Percentiles rank a stretch among this genome's conserved stretches.
Conservation (phyloP, 1,139 yeast species). For the Zygosaccharomyces sapae region DNA sequence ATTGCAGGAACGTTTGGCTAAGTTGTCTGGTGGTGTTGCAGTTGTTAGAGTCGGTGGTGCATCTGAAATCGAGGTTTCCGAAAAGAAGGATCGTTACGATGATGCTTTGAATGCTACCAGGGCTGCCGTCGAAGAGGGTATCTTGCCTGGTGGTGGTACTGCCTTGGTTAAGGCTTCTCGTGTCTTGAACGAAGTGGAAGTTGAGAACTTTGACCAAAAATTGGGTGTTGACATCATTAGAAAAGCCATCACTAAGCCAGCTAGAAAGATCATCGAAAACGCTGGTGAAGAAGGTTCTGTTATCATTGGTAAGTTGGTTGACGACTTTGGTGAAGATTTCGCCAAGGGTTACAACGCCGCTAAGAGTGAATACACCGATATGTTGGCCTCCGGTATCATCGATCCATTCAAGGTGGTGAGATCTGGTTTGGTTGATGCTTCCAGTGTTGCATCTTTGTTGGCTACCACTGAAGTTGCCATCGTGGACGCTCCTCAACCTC, state of each 20-base stretch:
- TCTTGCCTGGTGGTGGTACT: constrained; percentile 99
- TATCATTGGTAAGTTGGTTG: constrained; percentile 86
- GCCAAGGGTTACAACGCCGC: constrained; percentile 92
- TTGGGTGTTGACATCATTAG: constrained; percentile 94
- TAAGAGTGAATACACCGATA: constrained; percentile 90
- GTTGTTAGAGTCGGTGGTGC: constrained; percentile 97
- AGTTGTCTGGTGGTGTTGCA: constrained; percentile 98
- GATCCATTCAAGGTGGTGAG: constrained; percentile 99
- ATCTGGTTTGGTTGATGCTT: constrained; percentile 94
- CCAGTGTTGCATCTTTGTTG: constrained; percentile 95
- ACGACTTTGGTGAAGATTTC: constrained; percentile 80
- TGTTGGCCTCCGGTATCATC: constrained; percentile 96
- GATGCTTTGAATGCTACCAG: constrained; percentile 99
- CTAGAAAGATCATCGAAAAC: constrained; percentile 93
- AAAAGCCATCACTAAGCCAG: constrained; percentile 95
- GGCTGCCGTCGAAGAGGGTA: constrained; percentile 99
- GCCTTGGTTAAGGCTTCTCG: constrained; percentile 94
- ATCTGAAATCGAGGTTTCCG: constrained; percentile 97
- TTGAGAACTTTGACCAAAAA: constrained; percentile 94
- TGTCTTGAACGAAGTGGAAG: constrained; percentile 70
- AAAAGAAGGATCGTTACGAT: constrained; percentile 98
- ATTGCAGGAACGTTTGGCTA: constrained; percentile 96
- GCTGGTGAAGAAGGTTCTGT: constrained; percentile 99
- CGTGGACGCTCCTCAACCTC: constrained; percentile 94
- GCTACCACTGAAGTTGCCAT: constrained; percentile 99